A percentile compares a stretch with the other conserved stretches of the same genome.
phyloP scores from a whole-genome alignment of 2,329 filamentous ascomycete species.

The Penicillium sp. region DNA sequence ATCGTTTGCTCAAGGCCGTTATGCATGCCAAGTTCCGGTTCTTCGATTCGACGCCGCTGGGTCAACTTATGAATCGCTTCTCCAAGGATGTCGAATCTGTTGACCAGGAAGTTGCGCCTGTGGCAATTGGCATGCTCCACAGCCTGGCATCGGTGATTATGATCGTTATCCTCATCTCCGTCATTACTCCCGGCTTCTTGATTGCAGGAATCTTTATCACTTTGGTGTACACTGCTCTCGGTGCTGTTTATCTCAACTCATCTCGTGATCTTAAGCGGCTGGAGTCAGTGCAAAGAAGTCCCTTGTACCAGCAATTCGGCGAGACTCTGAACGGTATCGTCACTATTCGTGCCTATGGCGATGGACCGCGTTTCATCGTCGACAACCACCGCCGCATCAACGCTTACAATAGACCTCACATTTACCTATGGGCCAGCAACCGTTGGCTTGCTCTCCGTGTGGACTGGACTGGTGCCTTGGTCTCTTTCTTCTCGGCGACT shows the following conservation, averaged over 20 bases:
- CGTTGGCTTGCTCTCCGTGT: constrained; percentile 93
- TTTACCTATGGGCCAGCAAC: constrained; percentile 95
- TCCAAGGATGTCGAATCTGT: constrained; percentile 95
- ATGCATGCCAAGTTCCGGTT: constrained; percentile 93
- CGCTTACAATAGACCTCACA: constrained; percentile 85
- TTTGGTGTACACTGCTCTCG: constrained; percentile 75
- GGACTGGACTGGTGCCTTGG: constrained; percentile 83
- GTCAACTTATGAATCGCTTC: constrained; percentile 97
- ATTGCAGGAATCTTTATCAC: constrained; percentile 84
- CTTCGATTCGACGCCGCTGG: constrained; percentile 92
- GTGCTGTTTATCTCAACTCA: constrained; percentile 81
- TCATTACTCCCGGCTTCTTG: constrained; percentile 86
- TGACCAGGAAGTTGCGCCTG: constrained; percentile 91
- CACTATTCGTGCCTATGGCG: constrained; percentile 93
- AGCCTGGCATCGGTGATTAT: constrained; percentile 70
- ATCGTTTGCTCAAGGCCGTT: constrained; percentile 71
- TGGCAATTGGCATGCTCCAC: constrained; percentile 74
- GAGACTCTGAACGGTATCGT: constrained; percentile 93
- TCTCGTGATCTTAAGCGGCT: constrained; percentile 95
- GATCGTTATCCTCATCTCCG: constrained; percentile 80
- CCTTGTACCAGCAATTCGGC: constrained; percentile 95
- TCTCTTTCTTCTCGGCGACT: constrained; percentile 87
- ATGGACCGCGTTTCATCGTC: constrained; percentile 86
- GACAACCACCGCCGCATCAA: constrained; percentile 89
- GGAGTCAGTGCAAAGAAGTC: constrained; percentile 90